Percentiles rank a stretch among this genome's conserved stretches.
These are phyloP conservation scores for Ustilago hordei DNA, from an alignment of 1,284 basidiomycete species.

Conservation along the genomic window DNA sequence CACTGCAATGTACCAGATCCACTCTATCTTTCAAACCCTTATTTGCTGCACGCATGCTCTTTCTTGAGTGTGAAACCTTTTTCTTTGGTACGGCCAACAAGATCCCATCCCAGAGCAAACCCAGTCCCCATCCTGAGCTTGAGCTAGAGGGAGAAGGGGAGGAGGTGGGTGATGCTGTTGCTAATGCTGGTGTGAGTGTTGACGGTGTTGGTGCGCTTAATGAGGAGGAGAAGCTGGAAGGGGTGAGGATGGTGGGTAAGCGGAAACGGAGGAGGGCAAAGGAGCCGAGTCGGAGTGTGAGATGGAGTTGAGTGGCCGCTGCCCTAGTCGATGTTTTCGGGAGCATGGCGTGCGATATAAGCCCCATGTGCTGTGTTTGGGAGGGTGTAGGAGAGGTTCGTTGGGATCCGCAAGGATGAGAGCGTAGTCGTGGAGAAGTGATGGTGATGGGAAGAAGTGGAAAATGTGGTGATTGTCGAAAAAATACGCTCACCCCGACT, in stretches of 20 bases:
- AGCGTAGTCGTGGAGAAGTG: not conserved
- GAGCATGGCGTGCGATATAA: slow-evolving; percentile 8
- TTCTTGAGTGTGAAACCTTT: slow-evolving; percentile 91
- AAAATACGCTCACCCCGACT: slow-evolving; percentile 1
- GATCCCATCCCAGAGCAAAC: slow-evolving; percentile 85
- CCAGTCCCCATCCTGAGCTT: not conserved
- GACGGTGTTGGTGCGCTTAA: slow-evolving; percentile 9
- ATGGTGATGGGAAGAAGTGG: slow-evolving; percentile 5
- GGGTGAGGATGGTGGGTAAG: slow-evolving; percentile 9
- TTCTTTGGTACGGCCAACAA: slow-evolving; percentile 93
- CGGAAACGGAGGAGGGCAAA: slow-evolving; percentile 6
- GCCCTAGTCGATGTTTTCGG: slow-evolving; percentile 5
- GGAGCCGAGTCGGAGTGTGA: slow-evolving; percentile 5
- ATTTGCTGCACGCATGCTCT: slow-evolving; percentile 93
- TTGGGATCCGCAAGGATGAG: not conserved
- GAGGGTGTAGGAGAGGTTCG: not conserved
- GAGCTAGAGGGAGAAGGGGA: not conserved
- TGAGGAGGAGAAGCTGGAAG: not conserved
- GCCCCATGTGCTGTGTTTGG: not conserved
- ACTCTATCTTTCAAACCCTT: slow-evolving; percentile 95
- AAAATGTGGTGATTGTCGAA: not conserved
- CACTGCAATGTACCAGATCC: slow-evolving; percentile 73
- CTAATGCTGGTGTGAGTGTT: slow-evolving; percentile 21
- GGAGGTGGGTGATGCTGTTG: not conserved
- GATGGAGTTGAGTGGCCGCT: slow-evolving; percentile 3